Evolutionary conservation across 2,329 filamentous ascomycete species (phyloP).

Genomic region (Fusarium anguioides): DNA sequence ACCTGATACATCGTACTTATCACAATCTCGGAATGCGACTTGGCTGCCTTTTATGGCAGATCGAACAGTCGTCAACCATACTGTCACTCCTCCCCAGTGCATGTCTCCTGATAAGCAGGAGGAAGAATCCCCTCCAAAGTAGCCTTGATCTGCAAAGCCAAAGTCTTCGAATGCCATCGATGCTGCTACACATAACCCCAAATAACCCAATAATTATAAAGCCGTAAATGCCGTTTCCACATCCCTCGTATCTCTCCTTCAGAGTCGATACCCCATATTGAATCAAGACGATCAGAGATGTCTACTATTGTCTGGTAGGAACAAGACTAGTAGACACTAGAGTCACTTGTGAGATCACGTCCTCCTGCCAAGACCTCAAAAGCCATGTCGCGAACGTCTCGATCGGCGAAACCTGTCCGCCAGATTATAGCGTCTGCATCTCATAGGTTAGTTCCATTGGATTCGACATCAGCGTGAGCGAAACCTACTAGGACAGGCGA

Average conservation of each 20-base stretch:
- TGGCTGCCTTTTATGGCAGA: too few relatives aligned
- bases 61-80: too few relatives aligned
- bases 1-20: not conserved
- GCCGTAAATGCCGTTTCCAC: conserved; percentile 29
- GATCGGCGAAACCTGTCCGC: conserved; percentile 31
- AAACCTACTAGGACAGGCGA: conserved; percentile 20
- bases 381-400: not conserved
- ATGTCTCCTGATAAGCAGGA: conserved; percentile 19
- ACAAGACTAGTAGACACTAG: too few relatives aligned
- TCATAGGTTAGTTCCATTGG: too few relatives aligned
- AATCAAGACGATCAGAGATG: conserved; percentile 7
- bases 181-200: conserved; percentile 31
- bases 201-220: conserved; percentile 36
- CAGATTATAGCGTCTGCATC: conserved; percentile 22
- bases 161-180: conserved; percentile 25
- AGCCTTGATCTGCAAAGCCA: conserved; percentile 36
- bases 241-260: conserved; percentile 36
- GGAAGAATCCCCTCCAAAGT: conserved; percentile 22
- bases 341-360: too few relatives aligned
- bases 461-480: too few relatives aligned
- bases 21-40: not conserved
- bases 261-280: conserved; percentile 27
- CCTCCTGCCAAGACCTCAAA: conserved; percentile 7
- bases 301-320: too few relatives aligned
- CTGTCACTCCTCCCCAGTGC: too few relatives aligned